Percentiles rank a stretch among this genome's conserved stretches.
Conservation (phyloP, 176 grass and related monocot genomes). For the Oryza meridionalis region DNA sequence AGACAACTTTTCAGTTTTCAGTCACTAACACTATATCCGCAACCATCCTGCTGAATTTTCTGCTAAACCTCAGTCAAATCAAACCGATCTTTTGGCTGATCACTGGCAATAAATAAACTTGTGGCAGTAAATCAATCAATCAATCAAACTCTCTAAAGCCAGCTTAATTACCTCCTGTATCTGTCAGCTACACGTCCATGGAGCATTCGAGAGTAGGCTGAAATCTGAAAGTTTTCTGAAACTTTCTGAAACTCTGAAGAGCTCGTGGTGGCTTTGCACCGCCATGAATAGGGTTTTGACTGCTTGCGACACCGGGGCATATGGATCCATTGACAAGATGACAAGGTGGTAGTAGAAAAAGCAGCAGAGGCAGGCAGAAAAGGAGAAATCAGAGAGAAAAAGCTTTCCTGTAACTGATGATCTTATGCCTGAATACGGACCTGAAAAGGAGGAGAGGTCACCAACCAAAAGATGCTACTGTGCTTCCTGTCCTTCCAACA, state of each 20-base stretch:
- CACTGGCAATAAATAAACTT: background rate
- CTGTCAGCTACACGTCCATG: background rate
- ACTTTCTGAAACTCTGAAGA: background rate
- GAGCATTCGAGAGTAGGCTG: background rate
- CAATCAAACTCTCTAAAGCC: background rate
- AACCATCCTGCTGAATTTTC: background rate
- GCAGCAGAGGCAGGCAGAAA: background rate
- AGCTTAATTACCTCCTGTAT: background rate
- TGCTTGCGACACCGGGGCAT: background rate
- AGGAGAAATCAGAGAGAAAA: background rate
- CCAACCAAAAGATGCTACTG: background rate
- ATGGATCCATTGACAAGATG: conserved; percentile 23
- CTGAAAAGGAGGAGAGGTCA: conserved; percentile 18
- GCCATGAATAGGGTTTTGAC: background rate
- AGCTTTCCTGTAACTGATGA: background rate
- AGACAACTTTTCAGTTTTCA: background rate
- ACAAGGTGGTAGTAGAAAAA: background rate
- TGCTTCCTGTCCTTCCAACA: background rate
- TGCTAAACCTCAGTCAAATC: background rate
- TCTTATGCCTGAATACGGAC: background rate
- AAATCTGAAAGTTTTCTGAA: background rate
- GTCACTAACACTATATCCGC: background rate
- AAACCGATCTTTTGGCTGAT: background rate
- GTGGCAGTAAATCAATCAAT: background rate
- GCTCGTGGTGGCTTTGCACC: background rate